Conservation (phyloP, 805 yeast genomes). For the Wickerhamiella vanderwaltii region DNA sequence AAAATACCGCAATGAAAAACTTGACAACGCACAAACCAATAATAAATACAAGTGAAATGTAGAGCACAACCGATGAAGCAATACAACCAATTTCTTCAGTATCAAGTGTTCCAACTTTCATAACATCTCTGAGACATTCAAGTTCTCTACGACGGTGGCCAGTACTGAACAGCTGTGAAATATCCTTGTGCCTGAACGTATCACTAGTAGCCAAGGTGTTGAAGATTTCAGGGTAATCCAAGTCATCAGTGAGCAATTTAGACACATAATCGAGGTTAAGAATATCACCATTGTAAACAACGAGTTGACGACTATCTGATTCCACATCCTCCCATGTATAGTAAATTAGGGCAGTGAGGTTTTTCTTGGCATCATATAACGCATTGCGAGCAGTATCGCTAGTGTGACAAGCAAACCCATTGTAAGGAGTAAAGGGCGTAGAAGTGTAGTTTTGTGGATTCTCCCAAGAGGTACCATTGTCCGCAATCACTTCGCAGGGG, state of each 20-base stretch:
- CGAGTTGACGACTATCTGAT: conserved; percentile 57
- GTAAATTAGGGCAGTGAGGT: conserved; percentile 61
- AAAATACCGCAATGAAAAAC: conserved; percentile 78
- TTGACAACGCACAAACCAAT: conserved; percentile 65
- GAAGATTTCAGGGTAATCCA: conserved; percentile 62
- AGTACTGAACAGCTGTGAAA: conserved; percentile 59
- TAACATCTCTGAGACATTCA: conserved; percentile 70
- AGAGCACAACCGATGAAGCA: conserved; percentile 74
- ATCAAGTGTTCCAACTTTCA: conserved; percentile 82
- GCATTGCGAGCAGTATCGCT: conserved; percentile 52
- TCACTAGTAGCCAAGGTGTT: conserved; percentile 46
- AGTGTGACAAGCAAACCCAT: conserved; percentile 90
- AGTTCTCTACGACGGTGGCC: conserved; percentile 60
- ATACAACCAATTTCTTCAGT: conserved; percentile 87
- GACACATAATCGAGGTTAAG: conserved; percentile 64
- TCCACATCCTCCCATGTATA: conserved; percentile 83
- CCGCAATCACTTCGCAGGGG: conserved; percentile 64
- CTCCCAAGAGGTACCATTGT: conserved; percentile 46
- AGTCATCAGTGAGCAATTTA: conserved; percentile 60
- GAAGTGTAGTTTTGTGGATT: conserved; percentile 38
- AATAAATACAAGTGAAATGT: conserved; percentile 71
- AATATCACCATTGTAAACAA: conserved; percentile 83
- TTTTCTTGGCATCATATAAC: conserved; percentile 40
- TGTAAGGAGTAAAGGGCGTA: conserved; percentile 42
- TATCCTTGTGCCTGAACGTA: conserved; percentile 61